Conservation (phyloP, 2,329 filamentous ascomycete genomes). For the Aureobasidium vineae region DNA sequence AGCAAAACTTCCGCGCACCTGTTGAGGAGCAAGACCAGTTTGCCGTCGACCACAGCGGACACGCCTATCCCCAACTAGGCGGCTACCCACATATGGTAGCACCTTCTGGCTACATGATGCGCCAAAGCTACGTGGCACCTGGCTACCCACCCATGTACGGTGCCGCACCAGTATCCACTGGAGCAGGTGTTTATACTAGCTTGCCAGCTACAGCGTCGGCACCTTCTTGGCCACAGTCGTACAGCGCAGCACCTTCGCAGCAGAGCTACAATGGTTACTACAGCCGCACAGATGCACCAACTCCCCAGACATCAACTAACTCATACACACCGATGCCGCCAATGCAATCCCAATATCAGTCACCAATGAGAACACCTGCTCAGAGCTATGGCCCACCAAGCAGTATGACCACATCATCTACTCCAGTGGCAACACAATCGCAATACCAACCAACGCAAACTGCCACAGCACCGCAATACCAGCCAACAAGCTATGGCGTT, state of each 20-base stretch:
- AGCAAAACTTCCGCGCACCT: slow-evolving; percentile 43
- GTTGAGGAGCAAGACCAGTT: slow-evolving; percentile 42
- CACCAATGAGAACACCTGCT: slow-evolving; percentile 19
- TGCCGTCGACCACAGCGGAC: slow-evolving; percentile 36
- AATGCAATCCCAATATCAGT: slow-evolving; percentile 20
- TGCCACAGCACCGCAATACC: slow-evolving; percentile 19
- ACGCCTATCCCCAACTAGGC: slow-evolving; percentile 39
- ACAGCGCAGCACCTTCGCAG: slow-evolving; percentile 31
- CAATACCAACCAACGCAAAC: slow-evolving; percentile 17
- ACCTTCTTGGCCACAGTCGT: slow-evolving; percentile 29
- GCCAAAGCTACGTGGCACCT: slow-evolving; percentile 35
- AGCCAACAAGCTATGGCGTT: slow-evolving; percentile 19
- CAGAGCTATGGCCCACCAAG: slow-evolving; percentile 18
- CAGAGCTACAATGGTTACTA: slow-evolving; percentile 34
- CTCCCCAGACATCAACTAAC: slow-evolving; percentile 30
- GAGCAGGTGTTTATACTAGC: slow-evolving; percentile 34
- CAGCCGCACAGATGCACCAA: slow-evolving; percentile 30
- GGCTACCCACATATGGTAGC: slow-evolving; percentile 36
- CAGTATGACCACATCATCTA: slow-evolving; percentile 16
- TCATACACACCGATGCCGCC: slow-evolving; percentile 23
- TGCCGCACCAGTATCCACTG: slow-evolving; percentile 30
- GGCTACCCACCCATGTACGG: slow-evolving; percentile 37
- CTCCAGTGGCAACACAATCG: slow-evolving; percentile 16
- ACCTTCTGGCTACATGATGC: slow-evolving; percentile 33
- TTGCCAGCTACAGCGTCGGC: slow-evolving; percentile 33